phyloP scores from a whole-genome alignment of 495 filamentous ascomycete genomes.

The Pseudomonodictys pantanalensis region DNA sequence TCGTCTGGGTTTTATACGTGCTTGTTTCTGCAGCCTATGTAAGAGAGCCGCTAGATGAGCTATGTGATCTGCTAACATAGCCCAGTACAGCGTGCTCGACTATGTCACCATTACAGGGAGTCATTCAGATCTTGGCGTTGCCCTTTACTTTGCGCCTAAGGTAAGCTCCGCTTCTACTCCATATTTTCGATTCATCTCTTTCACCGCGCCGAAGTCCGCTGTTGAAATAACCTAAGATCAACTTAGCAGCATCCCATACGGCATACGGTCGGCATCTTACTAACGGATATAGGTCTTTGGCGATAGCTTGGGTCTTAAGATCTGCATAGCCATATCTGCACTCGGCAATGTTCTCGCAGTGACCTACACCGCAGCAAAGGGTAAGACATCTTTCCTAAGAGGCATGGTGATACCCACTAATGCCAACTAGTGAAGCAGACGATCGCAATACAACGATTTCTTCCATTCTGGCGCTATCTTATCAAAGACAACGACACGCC shows the following conservation, averaged over 20 bases:
- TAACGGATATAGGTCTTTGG: neutral
- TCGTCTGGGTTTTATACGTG: conserved; percentile 13
- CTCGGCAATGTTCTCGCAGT: conserved; percentile 4
- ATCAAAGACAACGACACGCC: conserved; percentile 1
- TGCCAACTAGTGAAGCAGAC: conserved; percentile 2
- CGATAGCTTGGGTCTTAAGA: neutral
- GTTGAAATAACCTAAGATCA: neutral
- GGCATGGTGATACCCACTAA: neutral
- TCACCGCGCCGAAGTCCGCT: neutral
- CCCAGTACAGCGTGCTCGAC: neutral
- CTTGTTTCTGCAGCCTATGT: conserved; percentile 5
- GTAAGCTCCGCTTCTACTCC: too few species aligned
- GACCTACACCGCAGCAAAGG: neutral
- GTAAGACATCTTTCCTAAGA: neutral
- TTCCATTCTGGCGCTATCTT: neutral
- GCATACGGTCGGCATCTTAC: too few species aligned
- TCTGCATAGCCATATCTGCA: conserved; percentile 8
- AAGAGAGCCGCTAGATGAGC: neutral
- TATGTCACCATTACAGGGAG: conserved; percentile 5
- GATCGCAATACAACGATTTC: conserved; percentile 3
- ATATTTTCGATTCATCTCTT: too few species aligned
- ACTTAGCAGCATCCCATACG: too few species aligned
- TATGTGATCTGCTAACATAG: neutral
- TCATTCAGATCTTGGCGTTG: conserved; percentile 11
- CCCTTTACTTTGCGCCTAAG: conserved; percentile 9